Conservation (phyloP, 305 asterid species). For the Fraxinus sp. region DNA sequence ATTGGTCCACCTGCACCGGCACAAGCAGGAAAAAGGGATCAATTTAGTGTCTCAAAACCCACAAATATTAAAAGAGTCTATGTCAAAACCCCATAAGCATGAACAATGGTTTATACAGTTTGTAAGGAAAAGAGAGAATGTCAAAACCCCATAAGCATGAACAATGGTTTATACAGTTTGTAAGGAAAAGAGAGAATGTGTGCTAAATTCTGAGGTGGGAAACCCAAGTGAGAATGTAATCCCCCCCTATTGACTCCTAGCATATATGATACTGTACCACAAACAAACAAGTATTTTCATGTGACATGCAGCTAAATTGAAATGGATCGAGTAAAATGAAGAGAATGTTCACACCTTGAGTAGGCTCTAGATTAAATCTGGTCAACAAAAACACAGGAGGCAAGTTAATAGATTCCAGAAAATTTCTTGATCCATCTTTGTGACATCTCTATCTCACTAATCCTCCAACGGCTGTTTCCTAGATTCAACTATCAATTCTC, state of each 20-base stretch:
- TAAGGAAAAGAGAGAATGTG: not conserved
- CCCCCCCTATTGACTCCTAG: not conserved
- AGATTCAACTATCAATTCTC: constrained; percentile 57
- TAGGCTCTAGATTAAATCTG: not conserved
- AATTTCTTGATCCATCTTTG: not conserved
- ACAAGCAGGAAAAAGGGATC: not conserved
- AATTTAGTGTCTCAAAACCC: not conserved
- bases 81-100: not conserved
- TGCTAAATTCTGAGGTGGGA: not conserved
- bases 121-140: not conserved
- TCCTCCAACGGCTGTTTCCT: constrained; percentile 15
- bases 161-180: not conserved
- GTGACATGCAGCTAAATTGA: not conserved
- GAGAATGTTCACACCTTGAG: not conserved
- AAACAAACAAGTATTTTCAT: not conserved
- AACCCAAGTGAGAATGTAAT: not conserved
- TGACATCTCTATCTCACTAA: not conserved
- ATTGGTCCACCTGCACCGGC: not conserved
- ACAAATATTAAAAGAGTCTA: not conserved
- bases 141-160: not conserved
- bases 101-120: not conserved
- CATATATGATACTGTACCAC: not conserved
- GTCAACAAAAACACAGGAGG: not conserved
- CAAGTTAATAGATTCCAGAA: not conserved
- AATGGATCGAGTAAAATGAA: not conserved